Percentiles rank a stretch among this genome's conserved stretches.
These are phyloP conservation scores for Phytomonas serpens DNA, from an alignment of 208 protist species.

Conservation along the genomic window DNA sequence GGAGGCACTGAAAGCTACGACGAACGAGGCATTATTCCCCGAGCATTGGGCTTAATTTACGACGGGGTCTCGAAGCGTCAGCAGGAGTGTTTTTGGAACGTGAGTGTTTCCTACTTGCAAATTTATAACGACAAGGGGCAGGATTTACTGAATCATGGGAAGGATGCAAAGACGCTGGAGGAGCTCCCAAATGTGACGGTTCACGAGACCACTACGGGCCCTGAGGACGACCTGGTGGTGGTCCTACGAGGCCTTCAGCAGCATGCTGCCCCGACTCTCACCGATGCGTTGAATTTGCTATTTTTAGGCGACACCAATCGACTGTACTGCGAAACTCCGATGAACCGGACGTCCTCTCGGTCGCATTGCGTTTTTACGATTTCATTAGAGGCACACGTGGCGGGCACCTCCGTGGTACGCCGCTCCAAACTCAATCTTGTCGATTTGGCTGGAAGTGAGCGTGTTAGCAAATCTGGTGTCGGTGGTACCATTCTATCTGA, in stretches of 20 bases:
- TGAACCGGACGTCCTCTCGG: slow-evolving; percentile 90
- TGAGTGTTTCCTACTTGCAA: slow-evolving; percentile 79
- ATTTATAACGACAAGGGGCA: slow-evolving; percentile 91
- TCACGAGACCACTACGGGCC: slow-evolving; percentile 24
- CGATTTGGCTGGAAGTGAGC: slow-evolving; percentile 92
- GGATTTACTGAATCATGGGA: slow-evolving; percentile 79
- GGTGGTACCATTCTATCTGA: slow-evolving; percentile 54
- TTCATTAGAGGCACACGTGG: slow-evolving; percentile 51
- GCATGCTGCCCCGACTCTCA: slow-evolving; percentile 54
- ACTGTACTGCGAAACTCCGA: slow-evolving; percentile 82
- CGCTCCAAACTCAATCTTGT: slow-evolving; percentile 81
- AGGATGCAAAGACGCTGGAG: slow-evolving; percentile 81
- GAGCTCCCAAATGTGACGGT: slow-evolving; percentile 59
- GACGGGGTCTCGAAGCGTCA: slow-evolving; percentile 31
- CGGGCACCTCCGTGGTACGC: slow-evolving; percentile 39
- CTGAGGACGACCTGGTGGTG: slow-evolving; percentile 35
- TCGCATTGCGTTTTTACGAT: slow-evolving; percentile 91
- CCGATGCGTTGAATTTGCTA: slow-evolving; percentile 74
- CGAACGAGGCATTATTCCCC: slow-evolving; percentile 83
- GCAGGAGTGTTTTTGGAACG: slow-evolving; percentile 8
- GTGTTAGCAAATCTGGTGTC: slow-evolving; percentile 81
- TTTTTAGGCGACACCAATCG: slow-evolving; percentile 85
- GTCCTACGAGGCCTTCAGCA: slow-evolving; percentile 55
- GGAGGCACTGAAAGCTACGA: slow-evolving; percentile 84
- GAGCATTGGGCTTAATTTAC: slow-evolving; percentile 75